These are phyloP conservation scores for Incumbomyces lentus DNA, from an alignment of 2,329 filamentous ascomycete species.

Conservation along the genomic window DNA sequence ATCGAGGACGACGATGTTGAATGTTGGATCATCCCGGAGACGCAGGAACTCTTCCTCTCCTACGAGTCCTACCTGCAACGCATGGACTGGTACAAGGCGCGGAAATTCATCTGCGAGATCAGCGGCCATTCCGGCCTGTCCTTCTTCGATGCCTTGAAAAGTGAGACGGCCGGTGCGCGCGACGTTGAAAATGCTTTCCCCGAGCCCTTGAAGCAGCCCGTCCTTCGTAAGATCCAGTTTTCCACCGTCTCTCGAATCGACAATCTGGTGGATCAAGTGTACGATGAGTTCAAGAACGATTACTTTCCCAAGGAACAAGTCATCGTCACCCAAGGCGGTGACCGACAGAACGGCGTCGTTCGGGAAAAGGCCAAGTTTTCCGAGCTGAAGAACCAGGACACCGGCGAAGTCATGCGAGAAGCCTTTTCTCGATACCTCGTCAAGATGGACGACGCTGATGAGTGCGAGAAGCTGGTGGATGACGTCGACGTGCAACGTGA, in stretches of 20 bases:
- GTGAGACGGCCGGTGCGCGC: constrained; percentile 63
- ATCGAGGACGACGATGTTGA: constrained; percentile 74
- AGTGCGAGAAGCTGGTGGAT: constrained; percentile 73
- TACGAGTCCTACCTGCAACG: constrained; percentile 82
- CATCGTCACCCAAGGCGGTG: constrained; percentile 58
- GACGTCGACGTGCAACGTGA: constrained; percentile 76
- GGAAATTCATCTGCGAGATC: constrained; percentile 88
- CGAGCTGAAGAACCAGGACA: constrained; percentile 47
- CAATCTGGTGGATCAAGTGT: constrained; percentile 43
- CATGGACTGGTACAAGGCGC: constrained; percentile 29
- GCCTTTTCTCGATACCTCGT: constrained; percentile 75
- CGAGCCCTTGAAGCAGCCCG: constrained; percentile 78
- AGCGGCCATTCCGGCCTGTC: constrained; percentile 83
- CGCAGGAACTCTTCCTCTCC: constrained; percentile 76
- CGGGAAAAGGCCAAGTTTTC: constrained; percentile 75
- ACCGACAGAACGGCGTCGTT: constrained; percentile 59
- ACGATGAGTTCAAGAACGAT: constrained; percentile 66
- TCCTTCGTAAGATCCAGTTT: constrained; percentile 84
- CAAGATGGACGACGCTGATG: constrained; percentile 56
- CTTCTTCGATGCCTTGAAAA: constrained; percentile 85
- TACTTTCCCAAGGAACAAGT: constrained; percentile 86
- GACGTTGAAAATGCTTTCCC: constrained; percentile 90
- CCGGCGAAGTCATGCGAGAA: constrained; percentile 52
- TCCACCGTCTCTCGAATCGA: constrained; percentile 83
- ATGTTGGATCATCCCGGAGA: constrained; percentile 85